These are phyloP conservation scores for Fusarium graminum DNA, from an alignment of 2,329 filamentous ascomycete genomes.

Conservation along the genomic window DNA sequence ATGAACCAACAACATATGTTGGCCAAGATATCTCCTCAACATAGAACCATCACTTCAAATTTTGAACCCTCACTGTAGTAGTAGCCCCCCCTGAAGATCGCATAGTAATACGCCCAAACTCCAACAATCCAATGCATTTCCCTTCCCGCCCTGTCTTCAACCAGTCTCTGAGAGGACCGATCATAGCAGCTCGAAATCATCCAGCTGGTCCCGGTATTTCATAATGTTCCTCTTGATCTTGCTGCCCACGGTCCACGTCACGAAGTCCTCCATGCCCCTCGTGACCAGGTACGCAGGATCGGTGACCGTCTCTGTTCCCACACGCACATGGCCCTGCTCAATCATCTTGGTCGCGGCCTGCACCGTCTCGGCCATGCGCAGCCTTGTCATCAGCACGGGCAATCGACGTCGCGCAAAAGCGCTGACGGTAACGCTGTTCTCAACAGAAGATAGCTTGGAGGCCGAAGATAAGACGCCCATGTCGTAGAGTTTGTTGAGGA, in stretches of 20 bases:
- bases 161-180: background rate
- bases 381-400: conserved; percentile 89
- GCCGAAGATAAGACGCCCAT: conserved; percentile 86
- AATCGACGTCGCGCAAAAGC: conserved; percentile 87
- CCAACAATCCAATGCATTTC: conserved; percentile 29
- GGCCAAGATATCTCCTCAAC: background rate
- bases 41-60: conserved; percentile 3
- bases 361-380: conserved; percentile 92
- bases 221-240: conserved; percentile 98
- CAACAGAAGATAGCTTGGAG: conserved; percentile 85
- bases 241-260: conserved; percentile 95
- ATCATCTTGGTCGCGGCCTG: conserved; percentile 88
- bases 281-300: conserved; percentile 92
- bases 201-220: conserved; percentile 93
- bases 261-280: conserved; percentile 92
- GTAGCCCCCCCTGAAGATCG: conserved; percentile 10
- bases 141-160: background rate
- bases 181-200: conserved; percentile 93
- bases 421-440: conserved; percentile 88
- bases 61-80: conserved; percentile 4
- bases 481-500: conserved; percentile 92
- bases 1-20: background rate
- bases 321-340: conserved; percentile 92
- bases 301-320: conserved; percentile 89
- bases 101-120: conserved; percentile 41